Evolutionary conservation across 768 basidiomycete genomes (phyloP).

Genomic region (Russula griseocarnosa): DNA sequence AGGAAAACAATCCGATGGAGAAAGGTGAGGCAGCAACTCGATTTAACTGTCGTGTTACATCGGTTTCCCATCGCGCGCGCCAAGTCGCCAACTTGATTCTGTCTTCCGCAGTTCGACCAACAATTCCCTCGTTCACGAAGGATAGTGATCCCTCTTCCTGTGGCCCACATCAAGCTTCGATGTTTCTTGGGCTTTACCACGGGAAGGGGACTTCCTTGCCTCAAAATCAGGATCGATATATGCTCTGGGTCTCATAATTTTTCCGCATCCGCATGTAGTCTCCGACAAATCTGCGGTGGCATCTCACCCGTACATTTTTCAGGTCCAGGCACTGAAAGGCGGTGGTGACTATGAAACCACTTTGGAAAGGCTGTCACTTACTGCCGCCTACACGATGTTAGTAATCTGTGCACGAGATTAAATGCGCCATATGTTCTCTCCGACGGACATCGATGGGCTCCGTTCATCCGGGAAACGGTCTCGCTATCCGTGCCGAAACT

Average conservation of each 20-base stretch:
- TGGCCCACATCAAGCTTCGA: conserved; percentile 17
- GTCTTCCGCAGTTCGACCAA: background rate
- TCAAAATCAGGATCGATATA: background rate
- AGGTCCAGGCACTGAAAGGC: background rate
- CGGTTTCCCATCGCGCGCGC: background rate
- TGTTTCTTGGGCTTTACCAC: background rate
- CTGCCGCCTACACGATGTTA: background rate
- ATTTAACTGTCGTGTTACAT: background rate
- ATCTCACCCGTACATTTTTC: conserved; percentile 1
- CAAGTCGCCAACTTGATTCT: background rate
- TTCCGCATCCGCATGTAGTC: background rate
- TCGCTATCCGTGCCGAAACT: background rate
- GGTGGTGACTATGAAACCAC: background rate
- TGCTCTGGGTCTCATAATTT: background rate
- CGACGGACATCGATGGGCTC: background rate
- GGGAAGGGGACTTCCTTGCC: background rate
- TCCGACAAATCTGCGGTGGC: background rate
- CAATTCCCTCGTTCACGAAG: background rate
- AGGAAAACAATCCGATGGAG: background rate
- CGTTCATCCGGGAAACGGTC: background rate
- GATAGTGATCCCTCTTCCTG: background rate
- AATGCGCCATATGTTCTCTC: conserved; percentile 1
- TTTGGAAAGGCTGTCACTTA: conserved; percentile 5
- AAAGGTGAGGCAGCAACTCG: conserved; percentile 1
- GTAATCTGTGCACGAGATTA: conserved; percentile 4